Evolutionary conservation across 2,329 filamentous ascomycete genomes (phyloP), one percentile per base, ranked within the genome.

Genomic region (Cordyceps tenuipes): DNA sequence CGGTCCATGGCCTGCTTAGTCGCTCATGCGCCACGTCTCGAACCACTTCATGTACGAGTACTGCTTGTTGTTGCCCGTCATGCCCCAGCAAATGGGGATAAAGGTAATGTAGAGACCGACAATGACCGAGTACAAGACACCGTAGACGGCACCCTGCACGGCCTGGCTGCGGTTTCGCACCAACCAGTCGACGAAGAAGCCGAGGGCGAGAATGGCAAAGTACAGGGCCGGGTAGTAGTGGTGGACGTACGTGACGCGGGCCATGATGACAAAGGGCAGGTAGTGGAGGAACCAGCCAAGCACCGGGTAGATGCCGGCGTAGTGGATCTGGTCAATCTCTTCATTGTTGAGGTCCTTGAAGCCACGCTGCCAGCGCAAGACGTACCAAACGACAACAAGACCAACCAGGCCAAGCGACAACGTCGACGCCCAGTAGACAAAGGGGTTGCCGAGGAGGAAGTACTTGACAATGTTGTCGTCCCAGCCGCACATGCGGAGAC

Each of bases 151-250:
- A 73, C 83, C 84, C 73, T 90, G 86, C 34, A 90, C 68, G 47
- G 73, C 76, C 69, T 82, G 83, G 66, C 79, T 81, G 64, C 90
- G 78, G 68, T 82, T 86, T 65, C 86, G 82, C 51, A 91, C 84
- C 64, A 87, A 79, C 87, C 90, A 97, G 73, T 97, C 91, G 59
- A 89, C 76, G 66, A 91, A 82, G 81, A 99, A 99, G 58, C 92
- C 93, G 63, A 92, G 85, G 17, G 84, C 85, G 50, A 99, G 79
- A 65, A 99, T 96, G 68, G 94, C 92, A 73, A 97, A 99, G 79
- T 97, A 99, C 12, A 99, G 84, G 10, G 94, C 94, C 12, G 94
- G 94, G 75, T 97, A 99, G 80, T 99, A 99, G 78, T 99, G 94
- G 75, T 99, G 94, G 59, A 99, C 94, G 70, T 99, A 99, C 17